Base-by-base conservation (phyloP, 176 grass and related monocot species). In the Musa beccarii region DNA sequence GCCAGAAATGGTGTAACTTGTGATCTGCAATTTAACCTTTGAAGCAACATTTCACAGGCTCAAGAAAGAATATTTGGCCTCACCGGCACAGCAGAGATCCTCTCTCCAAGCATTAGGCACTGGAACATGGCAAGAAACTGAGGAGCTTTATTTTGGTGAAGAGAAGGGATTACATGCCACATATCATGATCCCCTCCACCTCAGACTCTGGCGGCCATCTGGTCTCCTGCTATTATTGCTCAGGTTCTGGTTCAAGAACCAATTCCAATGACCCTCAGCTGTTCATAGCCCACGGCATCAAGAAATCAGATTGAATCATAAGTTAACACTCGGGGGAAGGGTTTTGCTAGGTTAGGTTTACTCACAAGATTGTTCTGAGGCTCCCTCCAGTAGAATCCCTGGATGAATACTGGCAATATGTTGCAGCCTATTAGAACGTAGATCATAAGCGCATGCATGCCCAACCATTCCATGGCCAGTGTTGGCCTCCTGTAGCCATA, bases 381-480 rank as follows among this genome's bases (percentile, higher is more conserved):
- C 0, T 84, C 75, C 26, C 22, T 87, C 92, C 84, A 92, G 55
- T 89, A 92, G 63, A 96, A 89, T 6, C 92, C 89, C 53, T 89
- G 89, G 17, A 89, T 54, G 4, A 92, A 56, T 73, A 87, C 75
- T 13, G 92, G 89, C 34, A 80, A 66, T 34, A 96, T 66, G 78
- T 89, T 89, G 75, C 92, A 96, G 29, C 80, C 92, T 53, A 86
- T 86, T 29, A 96, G 80, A 67, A 86, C 81, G 72, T 89, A 96
- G 68, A 96, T 80, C 68, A 92, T 87, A 53, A 96, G 78, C 3
- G 92, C 92, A 89, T 96, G 87, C 71, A 76, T 87, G 10, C 92
- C 92, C 73, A 96, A 68, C 89, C 83, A 96, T 73, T 96, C 89
- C 85, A 96, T 73, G 16, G 86, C 86, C 2, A 54, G 56, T 16